Conservation (phyloP, 768 basidiomycete genomes). For the Infundibulicybe gibba region DNA sequence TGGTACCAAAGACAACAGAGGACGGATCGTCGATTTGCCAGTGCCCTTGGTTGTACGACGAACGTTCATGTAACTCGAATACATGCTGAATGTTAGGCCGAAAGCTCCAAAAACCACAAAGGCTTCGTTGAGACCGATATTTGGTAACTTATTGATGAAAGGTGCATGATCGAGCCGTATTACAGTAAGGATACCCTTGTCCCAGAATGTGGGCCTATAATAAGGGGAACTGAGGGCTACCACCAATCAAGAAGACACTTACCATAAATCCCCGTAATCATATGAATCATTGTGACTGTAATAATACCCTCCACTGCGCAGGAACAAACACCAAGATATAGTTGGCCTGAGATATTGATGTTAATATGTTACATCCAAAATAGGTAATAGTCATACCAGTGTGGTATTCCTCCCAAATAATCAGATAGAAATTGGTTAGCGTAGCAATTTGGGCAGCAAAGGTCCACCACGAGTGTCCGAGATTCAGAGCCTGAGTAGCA, state of each 20-base stretch:
- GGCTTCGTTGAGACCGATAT: conserved; percentile 75
- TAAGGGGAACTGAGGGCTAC: neutral
- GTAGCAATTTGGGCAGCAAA: conserved; percentile 80
- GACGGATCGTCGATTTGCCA: conserved; percentile 40
- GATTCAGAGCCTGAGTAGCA: conserved; percentile 78
- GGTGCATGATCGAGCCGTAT: conserved; percentile 51
- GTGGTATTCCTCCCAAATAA: conserved; percentile 85
- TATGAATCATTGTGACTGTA: conserved; percentile 73
- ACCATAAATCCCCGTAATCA: conserved; percentile 78
- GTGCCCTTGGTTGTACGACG: conserved; percentile 27
- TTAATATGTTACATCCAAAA: neutral
- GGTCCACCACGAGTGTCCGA: conserved; percentile 97
- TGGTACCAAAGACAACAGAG: conserved; percentile 76
- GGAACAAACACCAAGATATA: conserved; percentile 91
- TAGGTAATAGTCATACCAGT: conserved; percentile 55
- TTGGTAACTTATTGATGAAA: conserved; percentile 49
- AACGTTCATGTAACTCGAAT: conserved; percentile 80
- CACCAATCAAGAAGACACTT: conserved; percentile 9
- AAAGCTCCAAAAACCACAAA: conserved; percentile 83
- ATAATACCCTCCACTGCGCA: conserved; percentile 97
- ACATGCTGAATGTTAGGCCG: conserved; percentile 76
- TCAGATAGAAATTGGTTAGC: conserved; percentile 75
- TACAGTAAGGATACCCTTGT: conserved; percentile 60
- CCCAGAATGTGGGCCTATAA: conserved; percentile 77
- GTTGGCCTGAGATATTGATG: conserved; percentile 47